Percentiles rank a stretch among this genome's conserved stretches.
These are phyloP conservation scores for Populus hybrid DNA, from an alignment of 441 rosid genomes.

Conservation along the genomic window DNA sequence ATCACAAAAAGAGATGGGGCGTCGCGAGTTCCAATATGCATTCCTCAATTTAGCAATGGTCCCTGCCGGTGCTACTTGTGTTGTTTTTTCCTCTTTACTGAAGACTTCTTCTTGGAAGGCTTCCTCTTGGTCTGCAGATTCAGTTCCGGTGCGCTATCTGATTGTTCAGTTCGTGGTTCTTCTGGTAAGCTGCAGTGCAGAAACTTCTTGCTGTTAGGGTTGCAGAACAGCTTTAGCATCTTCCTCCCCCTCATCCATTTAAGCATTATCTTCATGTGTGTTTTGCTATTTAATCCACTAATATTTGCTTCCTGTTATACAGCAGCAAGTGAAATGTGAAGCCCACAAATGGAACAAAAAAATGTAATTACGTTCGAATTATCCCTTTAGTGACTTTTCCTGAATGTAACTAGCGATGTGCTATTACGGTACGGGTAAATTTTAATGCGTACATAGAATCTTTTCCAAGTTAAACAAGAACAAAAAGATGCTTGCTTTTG, in stretches of 20 bases:
- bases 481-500: background rate
- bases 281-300: conserved; percentile 70
- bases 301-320: conserved; percentile 61
- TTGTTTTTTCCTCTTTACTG: conserved; percentile 29
- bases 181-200: conserved; percentile 65
- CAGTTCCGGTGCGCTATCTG: conserved; percentile 14
- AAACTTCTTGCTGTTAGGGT: conserved; percentile 69
- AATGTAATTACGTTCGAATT: background rate
- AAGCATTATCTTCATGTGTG: conserved; percentile 88
- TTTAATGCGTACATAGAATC: background rate
- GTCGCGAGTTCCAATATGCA: background rate
- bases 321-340: background rate
- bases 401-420: background rate
- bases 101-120: conserved; percentile 5
- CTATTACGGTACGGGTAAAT: background rate
- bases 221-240: conserved; percentile 79
- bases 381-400: background rate
- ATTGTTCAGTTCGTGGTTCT: conserved; percentile 43
- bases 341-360: background rate
- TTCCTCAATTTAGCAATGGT: background rate
- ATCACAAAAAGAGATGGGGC: background rate
- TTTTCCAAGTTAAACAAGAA: background rate
- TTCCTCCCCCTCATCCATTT: conserved; percentile 97
- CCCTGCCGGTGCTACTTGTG: conserved; percentile 15
- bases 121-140: conserved; percentile 27